Evolutionary conservation across 768 basidiomycete species (phyloP).

Genomic region (Brasilioporus rufonigricans): DNA sequence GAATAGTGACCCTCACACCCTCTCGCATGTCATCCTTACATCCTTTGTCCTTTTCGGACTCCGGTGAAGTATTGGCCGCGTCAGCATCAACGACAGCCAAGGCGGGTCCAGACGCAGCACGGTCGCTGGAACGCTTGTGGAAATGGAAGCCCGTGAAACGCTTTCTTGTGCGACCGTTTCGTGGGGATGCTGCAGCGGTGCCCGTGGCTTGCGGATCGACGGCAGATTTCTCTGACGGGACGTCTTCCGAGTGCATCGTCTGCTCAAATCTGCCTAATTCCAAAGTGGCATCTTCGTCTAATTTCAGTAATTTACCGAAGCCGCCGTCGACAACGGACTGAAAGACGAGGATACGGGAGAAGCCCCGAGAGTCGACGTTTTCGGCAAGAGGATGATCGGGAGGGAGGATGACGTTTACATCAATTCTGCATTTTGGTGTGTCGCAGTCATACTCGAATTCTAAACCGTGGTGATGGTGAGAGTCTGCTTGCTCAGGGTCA

Average conservation of each 20-base stretch:
- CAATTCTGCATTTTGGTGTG: conserved; percentile 78
- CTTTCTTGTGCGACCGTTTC: conserved; percentile 35
- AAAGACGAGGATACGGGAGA: conserved; percentile 37
- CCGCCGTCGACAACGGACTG: conserved; percentile 70
- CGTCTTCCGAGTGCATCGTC: conserved; percentile 2
- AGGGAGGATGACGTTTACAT: conserved; percentile 71
- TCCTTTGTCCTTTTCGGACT: conserved; percentile 40
- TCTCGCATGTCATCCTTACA: conserved; percentile 49
- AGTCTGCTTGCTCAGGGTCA: conserved; percentile 43
- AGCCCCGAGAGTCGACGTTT: conserved; percentile 34
- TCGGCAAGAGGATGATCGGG: conserved; percentile 57
- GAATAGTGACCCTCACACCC: conserved; percentile 77
- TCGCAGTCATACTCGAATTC: conserved; percentile 95
- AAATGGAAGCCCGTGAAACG: conserved; percentile 71
- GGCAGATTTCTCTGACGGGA: conserved; percentile 7
- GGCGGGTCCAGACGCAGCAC: conserved; percentile 70
- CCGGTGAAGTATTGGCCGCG: conserved; percentile 30
- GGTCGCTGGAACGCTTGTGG: conserved; percentile 52
- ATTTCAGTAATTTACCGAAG: conserved; percentile 68
- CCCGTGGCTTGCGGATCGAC: conserved; percentile 10
- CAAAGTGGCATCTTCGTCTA: conserved; percentile 76
- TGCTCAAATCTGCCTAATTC: conserved; percentile 78
- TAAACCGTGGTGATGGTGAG: conserved; percentile 68
- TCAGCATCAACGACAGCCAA: conserved; percentile 77
- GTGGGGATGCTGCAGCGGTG: conserved; percentile 14